Evolutionary conservation across 768 basidiomycete species (phyloP).

Genomic region (Podaxis sp.): DNA sequence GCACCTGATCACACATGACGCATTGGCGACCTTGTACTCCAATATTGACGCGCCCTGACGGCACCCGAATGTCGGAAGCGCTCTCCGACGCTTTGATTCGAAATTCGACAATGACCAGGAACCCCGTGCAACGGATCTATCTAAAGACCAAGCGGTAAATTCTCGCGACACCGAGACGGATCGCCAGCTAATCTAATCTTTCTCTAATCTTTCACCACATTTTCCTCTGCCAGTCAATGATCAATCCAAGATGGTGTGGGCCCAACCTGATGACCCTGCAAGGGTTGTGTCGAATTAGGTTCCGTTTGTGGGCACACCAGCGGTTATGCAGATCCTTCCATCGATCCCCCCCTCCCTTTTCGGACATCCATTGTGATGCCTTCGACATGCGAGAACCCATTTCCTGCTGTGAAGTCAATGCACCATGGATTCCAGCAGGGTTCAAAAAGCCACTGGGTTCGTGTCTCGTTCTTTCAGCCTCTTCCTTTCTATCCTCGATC

Average conservation of each 20-base stretch:
- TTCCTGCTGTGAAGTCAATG: not conserved
- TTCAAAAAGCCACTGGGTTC: slow-evolving; percentile 6
- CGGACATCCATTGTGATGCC: not conserved
- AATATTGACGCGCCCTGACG: not conserved
- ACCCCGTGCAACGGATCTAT: not conserved
- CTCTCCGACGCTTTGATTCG: not conserved
- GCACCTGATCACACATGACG: not conserved
- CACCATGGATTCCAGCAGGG: not conserved
- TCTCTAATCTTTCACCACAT: not conserved
- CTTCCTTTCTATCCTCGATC: not conserved
- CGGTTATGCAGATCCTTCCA: slow-evolving; percentile 3
- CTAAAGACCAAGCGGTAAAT: not conserved
- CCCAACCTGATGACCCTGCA: slow-evolving; percentile 11
- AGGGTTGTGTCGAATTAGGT: not conserved
- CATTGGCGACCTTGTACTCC: slow-evolving; percentile 8
- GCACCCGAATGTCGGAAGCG: not conserved
- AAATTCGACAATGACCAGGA: not conserved
- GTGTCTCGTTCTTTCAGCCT: not conserved
- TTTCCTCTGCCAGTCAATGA: not conserved
- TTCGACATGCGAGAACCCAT: not conserved
- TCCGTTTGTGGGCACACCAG: slow-evolving; percentile 6
- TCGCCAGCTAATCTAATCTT: not conserved
- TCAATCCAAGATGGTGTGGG: not conserved
- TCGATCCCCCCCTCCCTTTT: not conserved
- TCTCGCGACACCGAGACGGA: not conserved